Base-by-base conservation (phyloP, 306 rosid genomes). In the Glycyrrhiza uralensis region DNA sequence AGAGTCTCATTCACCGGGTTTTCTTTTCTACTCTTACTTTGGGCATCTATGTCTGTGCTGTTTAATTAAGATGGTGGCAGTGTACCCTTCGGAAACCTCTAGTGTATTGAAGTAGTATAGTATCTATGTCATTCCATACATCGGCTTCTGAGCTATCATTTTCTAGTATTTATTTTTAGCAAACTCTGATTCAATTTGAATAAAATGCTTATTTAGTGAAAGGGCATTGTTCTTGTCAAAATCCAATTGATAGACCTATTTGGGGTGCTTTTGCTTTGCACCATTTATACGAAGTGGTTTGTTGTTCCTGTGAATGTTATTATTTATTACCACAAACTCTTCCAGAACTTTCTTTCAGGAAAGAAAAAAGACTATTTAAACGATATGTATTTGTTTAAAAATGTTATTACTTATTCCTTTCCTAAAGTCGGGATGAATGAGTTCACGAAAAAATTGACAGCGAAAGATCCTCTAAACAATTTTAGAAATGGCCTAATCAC, bases 1-100 rank as follows among this genome's bases (percentile, higher is more conserved):
- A 81, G 64, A 77, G 64, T 69, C n/a, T 72, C 51, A 19, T 76
- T 83, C 79, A 46, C 76, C 0, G 93, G 93, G 22, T 2, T 87
- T 36, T 76, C 84, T 35, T 41, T 76, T 66, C 51, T 86, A 3
- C 56, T 84, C 77, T 45, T 87, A 1, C 41, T 82, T 32, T 81
- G 78, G 81, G 83, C 61, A 50, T 81, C 91, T 19, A 24, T 75
- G 79, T 81, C 91, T 19, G 20, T 75, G 79, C 2, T 82, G 54
- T 72, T 77, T 18, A 59, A 74, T 74, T 90, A 81, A 80, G 44
- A 55, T 18, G 39, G 24, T 49, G 11, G 71, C 61, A 28, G 28
- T 28, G 51, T 46, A 30, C 51, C 3, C 26, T 47, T 46, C 3
- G 13, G 44, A 74, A 29, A 19, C 59, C 8, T 35, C 15, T 65